Conservation (phyloP, 768 basidiomycete genomes). For the Auricularia cornea region DNA sequence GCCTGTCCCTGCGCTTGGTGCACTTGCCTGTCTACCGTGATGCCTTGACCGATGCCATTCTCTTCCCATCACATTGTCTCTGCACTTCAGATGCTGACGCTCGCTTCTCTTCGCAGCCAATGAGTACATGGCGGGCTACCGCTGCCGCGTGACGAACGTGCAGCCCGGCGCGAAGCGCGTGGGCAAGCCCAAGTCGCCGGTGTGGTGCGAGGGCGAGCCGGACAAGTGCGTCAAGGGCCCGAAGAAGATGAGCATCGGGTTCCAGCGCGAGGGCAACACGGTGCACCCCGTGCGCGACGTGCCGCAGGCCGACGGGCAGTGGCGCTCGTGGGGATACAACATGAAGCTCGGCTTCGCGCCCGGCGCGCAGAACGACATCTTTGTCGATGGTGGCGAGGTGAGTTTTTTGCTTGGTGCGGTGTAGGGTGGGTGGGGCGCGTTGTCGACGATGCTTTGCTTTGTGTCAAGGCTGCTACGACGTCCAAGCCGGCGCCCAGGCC, state of each 20-base stretch:
- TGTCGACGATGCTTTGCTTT: too few species aligned
- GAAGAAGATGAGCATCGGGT: constrained; percentile 3
- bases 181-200: constrained; percentile 3
- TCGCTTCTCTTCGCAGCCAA: constrained; percentile 3
- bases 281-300: not conserved
- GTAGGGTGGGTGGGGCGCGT: too few species aligned
- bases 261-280: constrained; percentile 8
- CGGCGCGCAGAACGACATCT: constrained; percentile 2
- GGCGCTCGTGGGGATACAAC: not conserved
- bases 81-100: not conserved
- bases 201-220: constrained; percentile 8
- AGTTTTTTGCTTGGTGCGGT: too few species aligned
- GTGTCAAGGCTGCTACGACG: too few species aligned
- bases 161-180: not conserved
- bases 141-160: constrained; percentile 5
- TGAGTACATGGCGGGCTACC: constrained; percentile 6
- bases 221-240: not conserved
- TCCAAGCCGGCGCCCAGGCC: too few species aligned
- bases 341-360: not conserved
- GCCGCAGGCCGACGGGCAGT: constrained; percentile 1
- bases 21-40: too few species aligned
- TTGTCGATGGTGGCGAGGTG: not conserved
- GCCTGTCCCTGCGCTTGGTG: too few species aligned
- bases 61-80: too few species aligned
- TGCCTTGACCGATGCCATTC: too few species aligned